A percentile compares a stretch with the other conserved stretches of the same genome.
These are phyloP conservation scores for Hippophae gyantsensis DNA, from an alignment of 306 rosid species.

Conservation along the genomic window DNA sequence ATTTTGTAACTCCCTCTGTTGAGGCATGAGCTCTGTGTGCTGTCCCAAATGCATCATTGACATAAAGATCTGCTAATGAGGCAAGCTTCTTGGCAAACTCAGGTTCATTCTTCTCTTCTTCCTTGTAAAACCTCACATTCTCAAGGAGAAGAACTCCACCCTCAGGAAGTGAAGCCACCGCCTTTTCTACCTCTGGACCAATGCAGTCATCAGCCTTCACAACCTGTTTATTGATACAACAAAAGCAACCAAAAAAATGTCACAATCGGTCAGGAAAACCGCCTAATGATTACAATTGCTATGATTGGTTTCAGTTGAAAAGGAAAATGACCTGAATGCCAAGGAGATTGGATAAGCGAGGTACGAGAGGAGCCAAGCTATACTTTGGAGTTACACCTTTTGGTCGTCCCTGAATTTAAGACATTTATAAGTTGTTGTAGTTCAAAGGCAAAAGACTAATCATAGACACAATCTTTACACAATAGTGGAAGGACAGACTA, in stretches of 20 bases:
- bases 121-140: slow-evolving; percentile 95
- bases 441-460: not conserved
- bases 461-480: not conserved
- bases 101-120: slow-evolving; percentile 96
- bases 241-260: not conserved
- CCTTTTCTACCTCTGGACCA: slow-evolving; percentile 88
- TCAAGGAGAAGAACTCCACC: slow-evolving; percentile 95
- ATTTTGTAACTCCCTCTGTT: slow-evolving; percentile 97
- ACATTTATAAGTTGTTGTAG: slow-evolving; percentile 4
- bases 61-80: slow-evolving; percentile 78
- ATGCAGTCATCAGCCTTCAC: slow-evolving; percentile 86
- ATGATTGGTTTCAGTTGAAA: not conserved
- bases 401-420: slow-evolving; percentile 82
- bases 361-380: slow-evolving; percentile 95
- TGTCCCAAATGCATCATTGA: slow-evolving; percentile 97
- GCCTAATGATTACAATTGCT: slow-evolving; percentile 5
- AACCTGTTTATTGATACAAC: slow-evolving; percentile 42
- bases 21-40: slow-evolving; percentile 99
- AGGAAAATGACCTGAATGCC: slow-evolving; percentile 58
- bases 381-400: slow-evolving; percentile 94
- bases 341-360: slow-evolving; percentile 87
- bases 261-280: not conserved
- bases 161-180: slow-evolving; percentile 75
- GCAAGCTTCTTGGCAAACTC: slow-evolving; percentile 95
- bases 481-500: not conserved